Base-by-base conservation (phyloP, 371 early-diverging fungal genomes). In the Phascolomyces articulosus region DNA sequence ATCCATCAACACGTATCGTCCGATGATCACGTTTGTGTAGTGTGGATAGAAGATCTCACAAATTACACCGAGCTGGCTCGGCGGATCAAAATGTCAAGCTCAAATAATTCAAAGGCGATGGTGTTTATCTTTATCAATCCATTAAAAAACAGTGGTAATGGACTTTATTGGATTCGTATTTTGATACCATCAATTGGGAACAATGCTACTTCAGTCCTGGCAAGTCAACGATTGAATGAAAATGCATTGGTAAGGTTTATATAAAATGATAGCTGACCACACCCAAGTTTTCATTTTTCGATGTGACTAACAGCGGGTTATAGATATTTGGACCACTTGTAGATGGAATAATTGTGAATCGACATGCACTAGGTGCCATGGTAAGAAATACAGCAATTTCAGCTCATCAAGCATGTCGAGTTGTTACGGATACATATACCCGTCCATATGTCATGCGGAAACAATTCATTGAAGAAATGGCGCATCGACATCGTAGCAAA, bases 341-440 rank as follows among this genome's bases (percentile, higher is more conserved):
- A 16, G 91, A 93, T 69, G 91, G 90, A 16, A 88, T 88, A 77
- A 73, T 91, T 6, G 85, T 91, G 3, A 87, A 85, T 59, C 77
- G 90, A 13, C 89, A 90, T 72, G 78, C 88, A 1, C 69, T 93
- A 4, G 93, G 91, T 0, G 71, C 77, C 24, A 80, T 93, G 73
- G 84, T 91, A 4, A 83, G 93, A 28, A 85, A 82, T 38, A 91
- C 91, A 8, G 85, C 89, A n/a, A 82, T 89, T 40, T 86, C 88
- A 10, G 90, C 88, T 4, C 89, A 90, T 27, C 77, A 79, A 63
- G 85, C 87, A 8, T 85, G 85, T 65, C 75, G 85, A 4, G 71
- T 85, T 49, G 81, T 85, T 53, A 82, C 80, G 11, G 86, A 87
- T 28, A 77, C 80, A 0, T 87, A 82, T 60, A 81, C 84, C 15